These are phyloP conservation scores for Kluyveromyces marxianus DNA, from an alignment of 1,139 yeast genomes.

Conservation along the genomic window DNA sequence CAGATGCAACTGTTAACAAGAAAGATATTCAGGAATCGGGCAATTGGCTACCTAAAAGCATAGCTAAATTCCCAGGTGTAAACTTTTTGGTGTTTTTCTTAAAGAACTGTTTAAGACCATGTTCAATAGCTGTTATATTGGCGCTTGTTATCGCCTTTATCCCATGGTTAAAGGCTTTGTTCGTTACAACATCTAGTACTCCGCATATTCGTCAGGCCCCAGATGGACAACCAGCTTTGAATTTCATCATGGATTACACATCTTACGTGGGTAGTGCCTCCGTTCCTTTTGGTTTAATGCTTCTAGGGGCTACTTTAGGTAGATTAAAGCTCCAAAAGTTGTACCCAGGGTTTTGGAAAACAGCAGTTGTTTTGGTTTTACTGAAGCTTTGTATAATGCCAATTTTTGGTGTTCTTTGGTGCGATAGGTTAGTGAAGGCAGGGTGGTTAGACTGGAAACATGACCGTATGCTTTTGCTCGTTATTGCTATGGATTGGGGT, in stretches of 20 bases:
- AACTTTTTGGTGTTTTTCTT: constrained; percentile 32
- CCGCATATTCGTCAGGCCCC: constrained; percentile 60
- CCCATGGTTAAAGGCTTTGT: constrained; percentile 79
- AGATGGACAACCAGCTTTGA: constrained; percentile 73
- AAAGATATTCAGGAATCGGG: constrained; percentile 29
- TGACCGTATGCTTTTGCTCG: constrained; percentile 57
- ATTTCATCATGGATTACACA: constrained; percentile 74
- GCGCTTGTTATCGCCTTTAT: constrained; percentile 68
- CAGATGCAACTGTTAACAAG: constrained; percentile 28
- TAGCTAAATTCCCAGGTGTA: constrained; percentile 25
- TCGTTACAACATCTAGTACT: constrained; percentile 38
- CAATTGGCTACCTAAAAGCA: constrained; percentile 20
- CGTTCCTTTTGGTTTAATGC: constrained; percentile 76
- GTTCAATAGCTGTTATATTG: constrained; percentile 54
- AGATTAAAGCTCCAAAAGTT: constrained; percentile 53
- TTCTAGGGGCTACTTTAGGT: constrained; percentile 82
- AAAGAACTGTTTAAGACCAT: constrained; percentile 63
- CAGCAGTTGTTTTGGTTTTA: constrained; percentile 39
- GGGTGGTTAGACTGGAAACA: constrained; percentile 42
- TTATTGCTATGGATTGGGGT: constrained; percentile 58
- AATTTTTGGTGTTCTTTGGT: constrained; percentile 54
- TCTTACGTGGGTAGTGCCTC: constrained; percentile 78
- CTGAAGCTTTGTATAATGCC: constrained; percentile 50
- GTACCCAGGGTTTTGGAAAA: constrained; percentile 67
- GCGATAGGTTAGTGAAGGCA: constrained; percentile 38